Conservation (phyloP, 129 eudicot genomes). For the Pseudognaphalium luteoalbum region DNA sequence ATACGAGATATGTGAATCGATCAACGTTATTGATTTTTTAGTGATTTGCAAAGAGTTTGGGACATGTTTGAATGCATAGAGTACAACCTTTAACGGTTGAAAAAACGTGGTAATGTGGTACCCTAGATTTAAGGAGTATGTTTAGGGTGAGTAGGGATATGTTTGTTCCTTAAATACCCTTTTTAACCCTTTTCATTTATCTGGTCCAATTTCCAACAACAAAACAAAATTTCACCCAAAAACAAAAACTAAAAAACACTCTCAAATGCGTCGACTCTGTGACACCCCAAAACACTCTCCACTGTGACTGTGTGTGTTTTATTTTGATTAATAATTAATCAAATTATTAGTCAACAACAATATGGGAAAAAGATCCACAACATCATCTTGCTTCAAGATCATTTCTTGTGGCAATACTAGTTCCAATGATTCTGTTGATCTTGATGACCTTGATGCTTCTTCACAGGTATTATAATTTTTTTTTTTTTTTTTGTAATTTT, state of each 20-base stretch:
- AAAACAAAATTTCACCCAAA: constrained; percentile 9
- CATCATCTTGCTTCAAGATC: constrained; percentile 74
- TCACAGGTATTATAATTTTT: no score
- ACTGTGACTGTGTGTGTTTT: not conserved
- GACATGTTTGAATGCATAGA: no score
- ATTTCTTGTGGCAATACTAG: constrained; percentile 64
- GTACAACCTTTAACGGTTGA: no score
- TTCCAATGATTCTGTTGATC: constrained; percentile 46
- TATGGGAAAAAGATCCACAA: constrained; percentile 66
- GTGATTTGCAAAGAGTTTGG: no score
- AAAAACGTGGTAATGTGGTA: not conserved
- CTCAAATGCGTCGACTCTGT: constrained; percentile 20
- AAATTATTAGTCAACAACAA: not conserved
- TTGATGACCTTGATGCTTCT: constrained; percentile 53
- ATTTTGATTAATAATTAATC: not conserved
- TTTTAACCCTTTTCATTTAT: constrained; percentile 8
- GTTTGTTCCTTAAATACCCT: constrained; percentile 37
- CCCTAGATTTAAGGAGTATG: constrained; percentile 24
- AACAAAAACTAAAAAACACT: constrained; percentile 18
- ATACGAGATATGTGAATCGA: no score
- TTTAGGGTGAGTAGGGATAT: not conserved
- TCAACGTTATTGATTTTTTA: no score
- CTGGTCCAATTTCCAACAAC: constrained; percentile 35
- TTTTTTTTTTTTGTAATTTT: no score
- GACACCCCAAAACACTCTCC: constrained; percentile 8